Conservation (phyloP, 208 protist species). For the Crithidia brevicula region DNA sequence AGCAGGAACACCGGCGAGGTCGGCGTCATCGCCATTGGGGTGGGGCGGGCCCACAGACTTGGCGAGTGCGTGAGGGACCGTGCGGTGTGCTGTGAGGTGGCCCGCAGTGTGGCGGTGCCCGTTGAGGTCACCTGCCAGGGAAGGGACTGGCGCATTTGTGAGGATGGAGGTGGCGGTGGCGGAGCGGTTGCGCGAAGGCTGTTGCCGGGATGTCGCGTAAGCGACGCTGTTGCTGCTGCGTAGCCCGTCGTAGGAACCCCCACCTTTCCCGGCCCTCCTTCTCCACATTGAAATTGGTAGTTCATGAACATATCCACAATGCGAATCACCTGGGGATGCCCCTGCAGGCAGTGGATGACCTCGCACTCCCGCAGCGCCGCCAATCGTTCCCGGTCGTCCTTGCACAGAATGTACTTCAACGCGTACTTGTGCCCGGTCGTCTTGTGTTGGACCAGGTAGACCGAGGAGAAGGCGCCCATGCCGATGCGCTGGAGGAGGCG, state of each 20-base stretch:
- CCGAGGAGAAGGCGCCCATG: slow-evolving; percentile 67
- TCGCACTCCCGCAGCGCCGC: slow-evolving; percentile 83
- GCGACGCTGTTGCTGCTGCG: neutral
- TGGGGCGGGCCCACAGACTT: slow-evolving; percentile 11
- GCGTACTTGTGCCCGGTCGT: slow-evolving; percentile 48
- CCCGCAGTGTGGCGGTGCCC: neutral
- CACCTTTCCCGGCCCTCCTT: no score
- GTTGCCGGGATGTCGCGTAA: neutral
- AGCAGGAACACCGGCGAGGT: neutral
- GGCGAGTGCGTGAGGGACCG: slow-evolving; percentile 1
- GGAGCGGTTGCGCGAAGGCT: neutral
- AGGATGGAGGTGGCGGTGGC: neutral
- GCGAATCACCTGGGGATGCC: slow-evolving; percentile 74
- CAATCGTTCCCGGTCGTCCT: slow-evolving; percentile 53
- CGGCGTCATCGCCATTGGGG: neutral
- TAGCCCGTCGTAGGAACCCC: no score
- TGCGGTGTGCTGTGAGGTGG: neutral
- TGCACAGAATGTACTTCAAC: slow-evolving; percentile 80
- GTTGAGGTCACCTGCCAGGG: slow-evolving; percentile 13
- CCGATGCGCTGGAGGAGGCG: slow-evolving; percentile 61
- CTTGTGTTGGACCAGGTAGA: slow-evolving; percentile 74
- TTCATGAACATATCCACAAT: slow-evolving; percentile 87
- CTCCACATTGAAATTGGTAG: slow-evolving; percentile 49
- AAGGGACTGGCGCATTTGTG: neutral
- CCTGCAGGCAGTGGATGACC: slow-evolving; percentile 61